Evolutionary conservation across 2,329 filamentous ascomycete genomes (phyloP), one percentile per base, ranked within the genome.

Genomic region (Venturia asperata): DNA sequence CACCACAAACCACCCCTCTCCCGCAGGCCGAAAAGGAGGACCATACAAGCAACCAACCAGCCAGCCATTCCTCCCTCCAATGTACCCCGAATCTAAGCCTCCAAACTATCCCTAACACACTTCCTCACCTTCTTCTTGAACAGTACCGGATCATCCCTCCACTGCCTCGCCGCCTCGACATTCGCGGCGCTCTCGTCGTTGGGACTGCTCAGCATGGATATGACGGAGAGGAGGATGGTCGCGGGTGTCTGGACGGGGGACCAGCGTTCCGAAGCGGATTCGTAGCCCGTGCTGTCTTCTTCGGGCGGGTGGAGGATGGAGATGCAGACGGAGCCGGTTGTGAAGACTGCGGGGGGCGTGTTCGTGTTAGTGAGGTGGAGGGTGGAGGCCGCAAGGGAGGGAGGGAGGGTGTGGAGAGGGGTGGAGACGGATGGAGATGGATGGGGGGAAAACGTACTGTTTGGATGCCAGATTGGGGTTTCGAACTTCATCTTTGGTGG

Each of bases 141-240:
- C 62, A 92, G 90, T 67, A 81, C 81, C 65, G 81, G 79, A 72
- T 96, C 90, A 72, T 94, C 91, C 63, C 94, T 85, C 84, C 94
- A 89, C 79, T 97, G 78, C 67, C 89, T 85, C 13, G 93, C 94
- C 3, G 94, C 94, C 79, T 97, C 93, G 37, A 97, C 86, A 74
- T 99, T 97, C 62, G 94, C 94, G 0, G 94, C 91, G 71, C 89
- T 93, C 81, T 97, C 94, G 73, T 96, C 91, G 75, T 99, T 99
- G 61, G 94, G 94, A 72, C 89, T 89, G 68, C 90, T 87, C 69
- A 99, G 86, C 80, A 99, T 87, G 75, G 90, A 94, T 74, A 99
- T 95, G 42, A 96, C 92, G 71, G 87, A 92, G 41, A 99, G 78
- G 61, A 99, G 80, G 68, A 99, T 97, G 27, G 92, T 96, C 81